Base-by-base conservation (phyloP, 179 eudicot genomes). In the Patellifolia procumbens region DNA sequence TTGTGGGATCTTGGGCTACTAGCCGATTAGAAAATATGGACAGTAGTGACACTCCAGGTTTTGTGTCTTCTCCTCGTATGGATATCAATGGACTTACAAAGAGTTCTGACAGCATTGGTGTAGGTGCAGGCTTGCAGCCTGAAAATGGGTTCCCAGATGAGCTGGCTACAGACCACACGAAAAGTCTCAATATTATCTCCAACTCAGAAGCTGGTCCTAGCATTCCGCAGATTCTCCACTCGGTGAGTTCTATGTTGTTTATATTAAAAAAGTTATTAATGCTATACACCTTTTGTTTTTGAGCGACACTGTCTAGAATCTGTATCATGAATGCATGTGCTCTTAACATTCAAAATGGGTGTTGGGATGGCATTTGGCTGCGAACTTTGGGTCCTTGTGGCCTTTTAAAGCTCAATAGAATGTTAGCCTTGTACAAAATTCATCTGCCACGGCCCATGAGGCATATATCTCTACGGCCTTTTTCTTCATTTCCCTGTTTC, bases 221-320 rank as follows among this genome's bases (percentile, higher is more conserved):
- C 88, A 93, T 96, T 85, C 97, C 99, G 66, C 92, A 91, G 81
- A 81, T 96, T 79, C 93, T 96, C 76, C 96, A 96, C 82, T 61
- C 81, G 82, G 99, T 96, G 82, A 86, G 96, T 79, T 76, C 42
- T 31, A 16, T 76, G 60, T 63, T 35, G 48, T 24, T 32, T 59
- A 17, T 62, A 49, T 68, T 17, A 34, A 15, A 46, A 13, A 31
- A n/a, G n/a, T 59, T 61, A 5, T 49, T 39, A 39, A 11, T 58
- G 5, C n/a, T 17, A 42, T 69, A 42, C 37, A 7, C 4, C 35
- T 37, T 19, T 15, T 24, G 16, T 74, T 51, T 55, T 24, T 62
- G 19, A 28, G 15, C 48, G 19, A 26, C 74, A 56, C 20, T 68
- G 20, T 58, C 31, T n/a, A 7, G 72, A 43, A 74, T 31, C 34